Conservation (phyloP, 208 protist genomes). For the Acanthamoeba royreba region DNA sequence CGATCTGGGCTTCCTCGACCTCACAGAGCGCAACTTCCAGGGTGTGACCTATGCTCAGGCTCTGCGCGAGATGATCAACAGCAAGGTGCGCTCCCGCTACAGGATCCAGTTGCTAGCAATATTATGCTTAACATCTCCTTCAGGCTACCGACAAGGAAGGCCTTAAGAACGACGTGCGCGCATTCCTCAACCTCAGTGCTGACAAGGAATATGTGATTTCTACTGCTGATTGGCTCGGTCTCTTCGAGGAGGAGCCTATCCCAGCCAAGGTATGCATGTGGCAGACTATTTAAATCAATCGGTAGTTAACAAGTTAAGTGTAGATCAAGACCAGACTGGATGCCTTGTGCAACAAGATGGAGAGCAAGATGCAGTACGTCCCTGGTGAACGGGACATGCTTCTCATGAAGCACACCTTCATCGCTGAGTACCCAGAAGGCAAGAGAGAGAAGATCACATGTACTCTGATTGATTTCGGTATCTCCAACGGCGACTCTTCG, state of each 20-base stretch:
- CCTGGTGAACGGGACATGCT: conserved; percentile 43
- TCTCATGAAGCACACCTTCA: conserved; percentile 40
- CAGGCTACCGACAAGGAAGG: conserved; percentile 8
- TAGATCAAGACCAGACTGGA: conserved; percentile 39
- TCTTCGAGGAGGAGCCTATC: conserved; percentile 41
- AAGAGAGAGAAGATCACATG: conserved; percentile 45
- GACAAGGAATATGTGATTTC: background rate
- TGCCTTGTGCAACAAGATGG: conserved; percentile 15
- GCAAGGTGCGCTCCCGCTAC: background rate
- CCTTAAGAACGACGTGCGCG: conserved; percentile 13
- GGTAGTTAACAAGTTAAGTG: background rate
- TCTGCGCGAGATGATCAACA: conserved; percentile 39
- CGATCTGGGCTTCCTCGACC: conserved; percentile 39
- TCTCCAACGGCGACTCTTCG: conserved; percentile 26
- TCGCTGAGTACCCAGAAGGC: conserved; percentile 38
- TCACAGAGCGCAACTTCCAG: conserved; percentile 1
- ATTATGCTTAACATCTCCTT: background rate
- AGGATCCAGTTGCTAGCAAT: too few species aligned
- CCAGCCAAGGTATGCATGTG: background rate
- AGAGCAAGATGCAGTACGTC: conserved; percentile 30
- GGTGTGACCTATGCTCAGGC: background rate
- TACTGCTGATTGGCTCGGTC: conserved; percentile 11
- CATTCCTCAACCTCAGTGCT: background rate
- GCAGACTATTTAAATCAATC: too few species aligned
- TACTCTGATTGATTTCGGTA: conserved; percentile 27